Conservation (phyloP, 1,284 basidiomycete genomes). For the Uromyces viciae-fabae region DNA sequence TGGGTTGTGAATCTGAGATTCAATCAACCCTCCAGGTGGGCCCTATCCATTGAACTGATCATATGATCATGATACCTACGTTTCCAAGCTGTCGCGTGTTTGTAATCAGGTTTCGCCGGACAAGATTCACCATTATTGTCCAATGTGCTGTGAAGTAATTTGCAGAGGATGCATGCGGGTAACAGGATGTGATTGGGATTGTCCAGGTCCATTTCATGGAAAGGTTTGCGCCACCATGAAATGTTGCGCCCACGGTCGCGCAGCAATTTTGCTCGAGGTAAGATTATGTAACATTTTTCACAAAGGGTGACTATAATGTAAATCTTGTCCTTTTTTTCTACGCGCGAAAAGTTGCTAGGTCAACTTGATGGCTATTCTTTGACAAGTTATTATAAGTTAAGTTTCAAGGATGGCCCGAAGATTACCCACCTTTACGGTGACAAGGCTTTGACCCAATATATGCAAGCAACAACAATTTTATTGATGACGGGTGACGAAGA, state of each 20-base stretch:
- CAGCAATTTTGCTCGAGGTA: slow-evolving; percentile 32
- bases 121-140: slow-evolving; percentile 25
- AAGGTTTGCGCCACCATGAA: slow-evolving; percentile 12
- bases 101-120: not conserved
- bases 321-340: not conserved
- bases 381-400: slow-evolving; percentile 6
- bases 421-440: slow-evolving; percentile 16
- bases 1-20: not conserved
- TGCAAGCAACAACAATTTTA: not conserved
- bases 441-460: slow-evolving; percentile 20
- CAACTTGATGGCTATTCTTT: slow-evolving; percentile 35
- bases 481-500: not conserved
- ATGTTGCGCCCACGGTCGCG: slow-evolving; percentile 29
- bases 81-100: not conserved
- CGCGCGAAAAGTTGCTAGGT: not conserved
- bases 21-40: not conserved
- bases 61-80: not conserved
- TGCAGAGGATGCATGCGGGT: slow-evolving; percentile 29
- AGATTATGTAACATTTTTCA: not conserved
- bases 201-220: slow-evolving; percentile 13
- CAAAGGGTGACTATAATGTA: not conserved
- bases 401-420: slow-evolving; percentile 16
- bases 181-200: slow-evolving; percentile 26
- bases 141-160: slow-evolving; percentile 26
- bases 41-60: not conserved